Percentiles rank a stretch among this genome's conserved stretches.
Conservation (phyloP, 768 basidiomycete genomes). For the Cyclocybe cylindracea region DNA sequence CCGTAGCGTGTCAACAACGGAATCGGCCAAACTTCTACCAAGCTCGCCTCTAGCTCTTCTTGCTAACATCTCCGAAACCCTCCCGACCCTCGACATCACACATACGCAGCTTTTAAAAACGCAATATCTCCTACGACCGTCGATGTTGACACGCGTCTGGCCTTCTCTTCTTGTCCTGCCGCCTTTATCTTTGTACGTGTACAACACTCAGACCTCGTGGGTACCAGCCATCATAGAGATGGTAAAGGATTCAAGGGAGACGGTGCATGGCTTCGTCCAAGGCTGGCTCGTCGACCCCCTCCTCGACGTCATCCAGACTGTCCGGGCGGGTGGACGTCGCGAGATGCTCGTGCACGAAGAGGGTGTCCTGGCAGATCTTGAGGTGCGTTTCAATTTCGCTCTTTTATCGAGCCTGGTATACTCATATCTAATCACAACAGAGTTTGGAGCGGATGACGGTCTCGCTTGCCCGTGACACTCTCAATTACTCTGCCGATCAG, state of each 20-base stretch:
- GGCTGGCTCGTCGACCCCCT: slow-evolving; percentile 89
- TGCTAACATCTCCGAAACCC: slow-evolving; percentile 10
- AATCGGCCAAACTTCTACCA: not conserved
- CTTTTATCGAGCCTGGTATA: not conserved
- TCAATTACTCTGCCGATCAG: slow-evolving; percentile 63
- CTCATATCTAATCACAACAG: slow-evolving; percentile 36
- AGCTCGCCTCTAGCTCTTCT: slow-evolving; percentile 13
- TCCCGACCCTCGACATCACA: slow-evolving; percentile 9
- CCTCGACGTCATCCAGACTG: slow-evolving; percentile 78
- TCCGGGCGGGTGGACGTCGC: slow-evolving; percentile 77
- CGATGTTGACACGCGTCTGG: slow-evolving; percentile 72
- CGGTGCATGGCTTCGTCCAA: slow-evolving; percentile 68
- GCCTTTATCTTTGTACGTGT: slow-evolving; percentile 59
- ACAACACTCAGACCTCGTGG: slow-evolving; percentile 51
- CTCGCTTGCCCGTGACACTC: slow-evolving; percentile 79
- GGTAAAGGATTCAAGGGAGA: slow-evolving; percentile 62
- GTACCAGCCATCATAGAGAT: slow-evolving; percentile 50
- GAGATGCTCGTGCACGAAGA: slow-evolving; percentile 77
- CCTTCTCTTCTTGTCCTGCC: slow-evolving; percentile 80
- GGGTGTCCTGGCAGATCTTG: slow-evolving; percentile 82
- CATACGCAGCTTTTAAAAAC: slow-evolving; percentile 18
- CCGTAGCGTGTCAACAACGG: slow-evolving; percentile 14
- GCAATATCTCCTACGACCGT: slow-evolving; percentile 62
- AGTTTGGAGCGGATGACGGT: slow-evolving; percentile 93
- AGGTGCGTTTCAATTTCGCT: slow-evolving; percentile 45